These are phyloP conservation scores for Hyphopichia fennica DNA, from an alignment of 1,139 yeast species.

Conservation along the genomic window DNA sequence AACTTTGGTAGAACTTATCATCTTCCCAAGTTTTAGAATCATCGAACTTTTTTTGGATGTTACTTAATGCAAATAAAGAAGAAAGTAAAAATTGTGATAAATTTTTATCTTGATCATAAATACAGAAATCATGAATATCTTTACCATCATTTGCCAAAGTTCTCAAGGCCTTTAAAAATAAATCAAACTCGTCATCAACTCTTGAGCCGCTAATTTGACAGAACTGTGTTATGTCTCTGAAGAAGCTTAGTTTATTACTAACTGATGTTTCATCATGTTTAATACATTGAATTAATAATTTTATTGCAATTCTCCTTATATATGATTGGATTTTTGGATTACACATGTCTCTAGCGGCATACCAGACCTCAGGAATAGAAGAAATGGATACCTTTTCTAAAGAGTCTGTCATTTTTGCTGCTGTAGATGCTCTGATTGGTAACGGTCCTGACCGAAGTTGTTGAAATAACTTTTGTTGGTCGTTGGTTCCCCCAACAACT, in stretches of 20 bases:
- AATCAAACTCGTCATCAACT: constrained; percentile 54
- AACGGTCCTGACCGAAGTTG: constrained; percentile 39
- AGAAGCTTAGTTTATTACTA: constrained; percentile 55
- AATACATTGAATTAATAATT: constrained; percentile 58
- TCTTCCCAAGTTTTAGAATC: constrained; percentile 5
- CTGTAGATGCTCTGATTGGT: constrained; percentile 45
- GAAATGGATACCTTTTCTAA: constrained; percentile 55
- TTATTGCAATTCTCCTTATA: constrained; percentile 55
- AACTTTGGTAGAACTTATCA: constrained; percentile 13
- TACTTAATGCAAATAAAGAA: constrained; percentile 14
- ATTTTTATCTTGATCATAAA: constrained; percentile 44
- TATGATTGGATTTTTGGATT: constrained; percentile 36
- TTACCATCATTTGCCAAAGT: constrained; percentile 61
- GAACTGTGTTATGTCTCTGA: constrained; percentile 55
- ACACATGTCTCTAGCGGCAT: constrained; percentile 59
- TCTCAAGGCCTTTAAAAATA: constrained; percentile 52
- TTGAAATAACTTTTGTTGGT: constrained; percentile 45
- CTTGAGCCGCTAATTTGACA: constrained; percentile 27
- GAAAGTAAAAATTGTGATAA: constrained; percentile 28
- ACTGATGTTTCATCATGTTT: constrained; percentile 48
- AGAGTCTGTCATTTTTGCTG: constrained; percentile 50
- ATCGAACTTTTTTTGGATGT: constrained; percentile 9
- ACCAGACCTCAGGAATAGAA: constrained; percentile 77
- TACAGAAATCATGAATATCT: constrained; percentile 57
- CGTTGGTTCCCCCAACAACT: constrained; percentile 63